These are phyloP conservation scores for Chiua sp. DNA, from an alignment of 1,284 basidiomycete genomes.

Conservation along the genomic window DNA sequence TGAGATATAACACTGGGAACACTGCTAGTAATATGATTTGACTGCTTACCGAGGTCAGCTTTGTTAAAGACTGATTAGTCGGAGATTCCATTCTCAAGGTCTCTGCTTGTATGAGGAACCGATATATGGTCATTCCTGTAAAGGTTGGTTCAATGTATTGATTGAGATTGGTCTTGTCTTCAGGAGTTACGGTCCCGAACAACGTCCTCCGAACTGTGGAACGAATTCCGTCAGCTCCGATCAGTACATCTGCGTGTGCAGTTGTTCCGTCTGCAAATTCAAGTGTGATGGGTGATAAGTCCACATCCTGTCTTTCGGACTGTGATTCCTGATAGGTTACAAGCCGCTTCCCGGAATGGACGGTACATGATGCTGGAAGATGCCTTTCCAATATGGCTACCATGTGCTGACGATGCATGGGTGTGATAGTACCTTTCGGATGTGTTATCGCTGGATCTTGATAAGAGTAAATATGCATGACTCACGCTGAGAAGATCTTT, in stretches of 20 bases:
- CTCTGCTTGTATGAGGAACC: slow-evolving; percentile 24
- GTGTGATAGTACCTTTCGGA: slow-evolving; percentile 11
- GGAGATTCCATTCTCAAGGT: slow-evolving; percentile 9
- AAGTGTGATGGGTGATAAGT: slow-evolving; percentile 10
- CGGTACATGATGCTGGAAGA: slow-evolving; percentile 26
- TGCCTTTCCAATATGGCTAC: slow-evolving; percentile 24
- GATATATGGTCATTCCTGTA: slow-evolving; percentile 24
- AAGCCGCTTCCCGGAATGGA: slow-evolving; percentile 26
- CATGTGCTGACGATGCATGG: slow-evolving; percentile 31
- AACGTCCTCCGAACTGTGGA: slow-evolving; percentile 24
- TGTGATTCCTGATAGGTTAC: slow-evolving; percentile 15
- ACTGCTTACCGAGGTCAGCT: slow-evolving; percentile 14
- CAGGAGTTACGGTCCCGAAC: slow-evolving; percentile 19
- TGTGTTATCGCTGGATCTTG: not conserved
- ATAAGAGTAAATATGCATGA: not conserved
- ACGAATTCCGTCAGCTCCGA: slow-evolving; percentile 21
- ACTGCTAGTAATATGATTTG: not conserved
- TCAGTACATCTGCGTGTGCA: slow-evolving; percentile 20
- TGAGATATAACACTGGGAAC: too few relatives aligned
- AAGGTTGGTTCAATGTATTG: slow-evolving; percentile 26
- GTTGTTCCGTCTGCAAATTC: slow-evolving; percentile 26
- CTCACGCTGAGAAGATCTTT: slow-evolving; percentile 11
- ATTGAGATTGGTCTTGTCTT: slow-evolving; percentile 2
- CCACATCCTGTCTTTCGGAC: not conserved
- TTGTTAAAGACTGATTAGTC: slow-evolving; percentile 5